phyloP scores from a whole-genome alignment of 352 stramenopile genomes.

The Pseudoperonospora humuli region DNA sequence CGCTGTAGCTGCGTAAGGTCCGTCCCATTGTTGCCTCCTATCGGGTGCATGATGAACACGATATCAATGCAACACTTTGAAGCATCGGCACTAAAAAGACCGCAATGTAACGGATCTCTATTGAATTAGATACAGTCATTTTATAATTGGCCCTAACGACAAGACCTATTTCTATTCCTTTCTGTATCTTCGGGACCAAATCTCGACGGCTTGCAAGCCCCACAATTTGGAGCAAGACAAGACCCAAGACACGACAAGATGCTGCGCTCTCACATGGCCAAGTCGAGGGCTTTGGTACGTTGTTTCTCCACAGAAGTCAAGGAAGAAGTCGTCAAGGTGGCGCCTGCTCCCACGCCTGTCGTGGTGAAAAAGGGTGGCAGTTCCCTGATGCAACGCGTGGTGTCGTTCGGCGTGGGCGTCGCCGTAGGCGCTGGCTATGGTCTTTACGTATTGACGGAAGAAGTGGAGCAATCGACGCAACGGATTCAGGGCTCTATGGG shows the following conservation, averaged over 20 bases:
- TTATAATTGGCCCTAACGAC: neutral
- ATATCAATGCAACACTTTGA: neutral
- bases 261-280: constrained; percentile 26
- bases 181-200: neutral
- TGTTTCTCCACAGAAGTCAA: constrained; percentile 56
- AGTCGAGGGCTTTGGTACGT: constrained; percentile 29
- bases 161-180: neutral
- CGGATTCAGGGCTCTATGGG: constrained; percentile 61
- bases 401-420: constrained; percentile 66
- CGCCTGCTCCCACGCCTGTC: constrained; percentile 19
- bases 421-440: constrained; percentile 49
- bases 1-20: too few relatives aligned
- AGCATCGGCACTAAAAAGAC: neutral
- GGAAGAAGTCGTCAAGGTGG: constrained; percentile 21
- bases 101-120: neutral
- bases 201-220: constrained; percentile 2
- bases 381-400: constrained; percentile 62
- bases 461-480: constrained; percentile 62
- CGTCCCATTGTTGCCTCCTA: too few relatives aligned
- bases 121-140: too few relatives aligned
- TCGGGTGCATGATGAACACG: too few relatives aligned
- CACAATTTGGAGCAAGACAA: constrained; percentile 12
- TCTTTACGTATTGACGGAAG: constrained; percentile 63
- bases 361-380: constrained; percentile 45
- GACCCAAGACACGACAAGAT: constrained; percentile 10